A percentile compares a stretch with the other conserved stretches of the same genome.
These are phyloP conservation scores for Pichia norvegensis DNA, from an alignment of 1,139 yeast species.

Conservation along the genomic window DNA sequence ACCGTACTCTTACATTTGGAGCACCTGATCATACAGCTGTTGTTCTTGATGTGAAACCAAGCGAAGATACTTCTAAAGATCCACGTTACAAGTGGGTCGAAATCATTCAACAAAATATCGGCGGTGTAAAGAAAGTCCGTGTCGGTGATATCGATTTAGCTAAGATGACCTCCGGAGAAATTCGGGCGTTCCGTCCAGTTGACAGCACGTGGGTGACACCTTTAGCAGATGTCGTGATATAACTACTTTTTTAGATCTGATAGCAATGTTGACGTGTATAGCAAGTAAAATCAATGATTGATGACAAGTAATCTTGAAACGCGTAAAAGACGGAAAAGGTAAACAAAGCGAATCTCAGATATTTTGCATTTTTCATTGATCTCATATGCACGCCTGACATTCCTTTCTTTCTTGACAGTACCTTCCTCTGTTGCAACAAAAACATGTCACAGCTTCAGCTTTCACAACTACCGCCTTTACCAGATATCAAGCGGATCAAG, in stretches of 20 bases:
- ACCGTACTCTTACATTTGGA: conserved; percentile 36
- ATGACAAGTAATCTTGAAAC: not conserved
- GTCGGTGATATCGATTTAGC: conserved; percentile 38
- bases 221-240: conserved; percentile 26
- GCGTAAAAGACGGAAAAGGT: not conserved
- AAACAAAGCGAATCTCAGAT: conserved; percentile 1
- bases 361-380: not conserved
- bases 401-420: no score
- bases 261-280: no score
- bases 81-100: conserved; percentile 24
- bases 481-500: conserved; percentile 16
- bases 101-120: conserved; percentile 58
- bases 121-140: conserved; percentile 42
- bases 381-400: no score
- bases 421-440: not conserved
- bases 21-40: conserved; percentile 64
- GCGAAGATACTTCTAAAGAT: conserved; percentile 23
- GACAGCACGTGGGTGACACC: conserved; percentile 47
- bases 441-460: conserved; percentile 21
- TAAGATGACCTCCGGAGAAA: conserved; percentile 40
- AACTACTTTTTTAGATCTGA: no score
- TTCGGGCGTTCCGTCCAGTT: conserved; percentile 50
- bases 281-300: not conserved
- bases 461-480: conserved; percentile 29
- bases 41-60: conserved; percentile 31